Evolutionary conservation across 768 basidiomycete species (phyloP).

Genomic region (Pisolithus marmoratus): DNA sequence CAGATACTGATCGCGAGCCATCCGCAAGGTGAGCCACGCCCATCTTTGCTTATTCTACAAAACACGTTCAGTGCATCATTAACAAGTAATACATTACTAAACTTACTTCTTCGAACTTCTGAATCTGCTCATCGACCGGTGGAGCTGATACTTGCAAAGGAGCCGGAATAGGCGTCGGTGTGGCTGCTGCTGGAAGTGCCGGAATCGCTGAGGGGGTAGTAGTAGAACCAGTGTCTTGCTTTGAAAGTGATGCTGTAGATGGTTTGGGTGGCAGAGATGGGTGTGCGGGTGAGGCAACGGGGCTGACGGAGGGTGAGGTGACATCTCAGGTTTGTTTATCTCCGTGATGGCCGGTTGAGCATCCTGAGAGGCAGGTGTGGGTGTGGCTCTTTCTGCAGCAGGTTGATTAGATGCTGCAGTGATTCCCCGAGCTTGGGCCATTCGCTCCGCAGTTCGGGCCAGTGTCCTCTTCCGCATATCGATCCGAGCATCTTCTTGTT

Average conservation of each 20-base stretch:
- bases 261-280: slow-evolving; percentile 73
- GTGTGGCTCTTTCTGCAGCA: background rate
- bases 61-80: slow-evolving; percentile 7
- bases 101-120: slow-evolving; percentile 57
- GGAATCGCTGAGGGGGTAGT: slow-evolving; percentile 16
- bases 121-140: slow-evolving; percentile 44
- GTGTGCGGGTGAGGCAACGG: slow-evolving; percentile 45
- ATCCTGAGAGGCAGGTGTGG: slow-evolving; percentile 16
- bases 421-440: slow-evolving; percentile 40
- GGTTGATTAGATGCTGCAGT: slow-evolving; percentile 16
- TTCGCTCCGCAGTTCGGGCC: slow-evolving; percentile 31
- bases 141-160: slow-evolving; percentile 26
- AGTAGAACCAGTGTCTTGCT: slow-evolving; percentile 13
- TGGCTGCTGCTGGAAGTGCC: slow-evolving; percentile 8
- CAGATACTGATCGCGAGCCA: slow-evolving; percentile 65
- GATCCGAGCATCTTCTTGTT: slow-evolving; percentile 60
- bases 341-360: slow-evolving; percentile 35
- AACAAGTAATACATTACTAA: background rate
- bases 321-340: slow-evolving; percentile 27
- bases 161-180: slow-evolving; percentile 19
- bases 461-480: slow-evolving; percentile 42
- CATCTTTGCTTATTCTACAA: slow-evolving; percentile 68
- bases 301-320: slow-evolving; percentile 4
- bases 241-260: slow-evolving; percentile 33
- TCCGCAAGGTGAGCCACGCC: slow-evolving; percentile 78